Evolutionary conservation across 352 stramenopile species (phyloP).

Genomic region (Phytophthora hibernalis): DNA sequence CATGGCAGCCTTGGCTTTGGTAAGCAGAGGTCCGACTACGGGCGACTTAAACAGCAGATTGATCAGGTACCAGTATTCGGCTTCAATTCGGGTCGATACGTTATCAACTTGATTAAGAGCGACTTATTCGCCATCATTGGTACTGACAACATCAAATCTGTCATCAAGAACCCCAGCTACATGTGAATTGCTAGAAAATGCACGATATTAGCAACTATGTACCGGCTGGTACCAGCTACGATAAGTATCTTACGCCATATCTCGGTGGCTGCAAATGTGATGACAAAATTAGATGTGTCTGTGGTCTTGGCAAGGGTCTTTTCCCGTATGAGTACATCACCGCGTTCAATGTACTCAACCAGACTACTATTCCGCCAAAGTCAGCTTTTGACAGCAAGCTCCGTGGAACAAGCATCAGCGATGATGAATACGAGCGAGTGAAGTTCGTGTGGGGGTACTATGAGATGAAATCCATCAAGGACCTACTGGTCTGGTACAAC

Average conservation of each 20-base stretch:
- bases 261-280: slow-evolving; percentile 17
- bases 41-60: slow-evolving; percentile 8
- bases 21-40: slow-evolving; percentile 12
- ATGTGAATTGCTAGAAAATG: slow-evolving; percentile 39
- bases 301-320: too few species aligned
- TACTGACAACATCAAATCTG: slow-evolving; percentile 6
- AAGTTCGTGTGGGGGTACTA: slow-evolving; percentile 40
- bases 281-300: too few species aligned
- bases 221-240: slow-evolving; percentile 37
- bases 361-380: too few species aligned
- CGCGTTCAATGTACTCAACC: too few species aligned
- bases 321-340: too few species aligned
- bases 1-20: too few species aligned
- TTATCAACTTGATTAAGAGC: not conserved
- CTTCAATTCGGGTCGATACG: not conserved
- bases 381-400: slow-evolving; percentile 5
- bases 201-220: slow-evolving; percentile 47
- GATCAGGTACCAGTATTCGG: too few species aligned
- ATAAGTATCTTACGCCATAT: slow-evolving; percentile 39
- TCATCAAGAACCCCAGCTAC: too few species aligned
- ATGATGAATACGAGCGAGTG: slow-evolving; percentile 38
- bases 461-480: slow-evolving; percentile 29
- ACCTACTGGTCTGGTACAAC: too few species aligned
- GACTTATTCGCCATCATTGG: slow-evolving; percentile 18
- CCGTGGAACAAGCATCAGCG: slow-evolving; percentile 20